Base-by-base conservation (phyloP, 75 land plant species). In the Selaginella moellendorffii region DNA sequence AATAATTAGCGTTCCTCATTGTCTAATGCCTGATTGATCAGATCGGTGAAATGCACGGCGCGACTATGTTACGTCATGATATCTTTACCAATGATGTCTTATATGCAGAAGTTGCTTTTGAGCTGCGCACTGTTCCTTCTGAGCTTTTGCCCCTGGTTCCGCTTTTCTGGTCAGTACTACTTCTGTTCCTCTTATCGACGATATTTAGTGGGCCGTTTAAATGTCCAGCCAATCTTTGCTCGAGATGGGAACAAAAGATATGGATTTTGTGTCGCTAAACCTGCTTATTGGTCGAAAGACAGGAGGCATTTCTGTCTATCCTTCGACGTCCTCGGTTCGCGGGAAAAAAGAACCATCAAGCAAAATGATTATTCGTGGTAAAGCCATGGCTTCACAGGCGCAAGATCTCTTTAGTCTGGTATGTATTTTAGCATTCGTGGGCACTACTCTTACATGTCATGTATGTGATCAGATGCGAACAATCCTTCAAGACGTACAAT, bases 201-300 rank as follows among this genome's bases (percentile, higher is more conserved):
- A 36, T 36, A 36, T 36, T 36, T 5, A 36, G 5, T 36, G 46
- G 46, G 14, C 5, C 46, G 5, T 5, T 30, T 52, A 19, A 2
- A 29, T 29, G n/a, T 68, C 62, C 85, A 95, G 99, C 65, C 99
- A 95, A 59, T 95, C 99, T 21, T 70, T 95, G 70, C 60, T 90
- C 78, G 99, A 95, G 80, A 95, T 95, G 99, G 99, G 99, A n/a
- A 95, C 99, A 30, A 81, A 84, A 67, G 91, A 95, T 62, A 72
- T 90, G 84, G 88, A 82, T 64, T 95, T 95, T 75, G 85, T 95
- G 64, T 84, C 90, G 69, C 77, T 95, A 31, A 95, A 85, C 68
- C 99, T 89, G 79, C 72, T 95, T 24, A 90, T 95, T 67, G 99
- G 99, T 63, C 81, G 99, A 68, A 95, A 95, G 64, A 90, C 97